Percentiles rank a stretch among this genome's conserved stretches.
These are phyloP conservation scores for Zalerion maritima DNA, from an alignment of 495 filamentous ascomycete species.

Conservation along the genomic window DNA sequence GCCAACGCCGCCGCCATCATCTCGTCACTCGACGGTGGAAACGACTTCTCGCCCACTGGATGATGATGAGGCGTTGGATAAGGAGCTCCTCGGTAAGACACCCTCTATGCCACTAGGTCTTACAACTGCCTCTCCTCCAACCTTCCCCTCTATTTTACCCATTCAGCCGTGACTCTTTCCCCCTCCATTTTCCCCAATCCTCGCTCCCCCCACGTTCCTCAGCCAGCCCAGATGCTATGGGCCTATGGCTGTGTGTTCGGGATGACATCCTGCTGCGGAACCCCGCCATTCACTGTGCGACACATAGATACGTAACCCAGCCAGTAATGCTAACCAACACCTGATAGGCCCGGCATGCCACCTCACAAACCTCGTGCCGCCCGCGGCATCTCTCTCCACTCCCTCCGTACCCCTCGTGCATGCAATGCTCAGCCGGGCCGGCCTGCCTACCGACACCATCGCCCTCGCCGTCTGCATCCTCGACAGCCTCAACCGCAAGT, in stretches of 20 bases:
- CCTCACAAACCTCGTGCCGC: slow-evolving; percentile 38
- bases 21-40: slow-evolving; percentile 22
- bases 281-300: no score
- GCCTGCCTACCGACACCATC: slow-evolving; percentile 32
- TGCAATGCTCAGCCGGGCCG: slow-evolving; percentile 33
- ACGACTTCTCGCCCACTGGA: slow-evolving; percentile 26
- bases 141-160: background rate
- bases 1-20: slow-evolving; percentile 42
- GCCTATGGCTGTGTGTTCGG: no score
- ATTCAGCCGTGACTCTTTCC: background rate
- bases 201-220: no score
- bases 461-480: slow-evolving; percentile 40
- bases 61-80: slow-evolving; percentile 26
- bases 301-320: no score
- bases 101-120: slow-evolving; percentile 1
- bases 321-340: no score
- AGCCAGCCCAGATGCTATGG: no score
- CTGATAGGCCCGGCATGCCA: slow-evolving; percentile 38
- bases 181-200: no score
- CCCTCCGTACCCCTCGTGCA: slow-evolving; percentile 37
- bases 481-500: slow-evolving; percentile 39
- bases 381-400: slow-evolving; percentile 32
- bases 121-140: background rate
- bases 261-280: no score
- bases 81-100: slow-evolving; percentile 30